A percentile compares a stretch with the other conserved stretches of the same genome.
Conservation (phyloP, 306 rosid genomes). For the Hippophae tibetana region DNA sequence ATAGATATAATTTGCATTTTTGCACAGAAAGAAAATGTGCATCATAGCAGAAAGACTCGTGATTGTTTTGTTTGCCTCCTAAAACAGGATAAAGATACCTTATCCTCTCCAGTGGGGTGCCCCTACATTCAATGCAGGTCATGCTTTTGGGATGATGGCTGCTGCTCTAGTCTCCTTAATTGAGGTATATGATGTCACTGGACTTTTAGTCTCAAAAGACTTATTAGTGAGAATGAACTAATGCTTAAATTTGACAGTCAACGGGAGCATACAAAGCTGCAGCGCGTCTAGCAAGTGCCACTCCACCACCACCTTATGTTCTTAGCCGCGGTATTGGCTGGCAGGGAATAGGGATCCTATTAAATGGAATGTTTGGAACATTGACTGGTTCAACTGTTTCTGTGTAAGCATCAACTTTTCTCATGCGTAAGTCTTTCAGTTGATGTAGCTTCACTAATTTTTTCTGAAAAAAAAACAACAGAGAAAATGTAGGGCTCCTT, state of each 20-base stretch:
- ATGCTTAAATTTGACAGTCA: constrained; percentile 46
- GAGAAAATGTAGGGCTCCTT: constrained; percentile 94
- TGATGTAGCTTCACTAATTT: constrained; percentile 12
- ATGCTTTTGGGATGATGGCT: constrained; percentile 94
- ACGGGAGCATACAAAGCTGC: constrained; percentile 98
- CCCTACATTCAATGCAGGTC: constrained; percentile 89
- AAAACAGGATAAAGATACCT: constrained; percentile 78
- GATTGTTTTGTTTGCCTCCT: not conserved
- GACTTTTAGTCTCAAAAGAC: not conserved
- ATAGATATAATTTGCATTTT: too few relatives aligned
- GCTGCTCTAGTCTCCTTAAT: constrained; percentile 90
- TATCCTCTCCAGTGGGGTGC: constrained; percentile 99
- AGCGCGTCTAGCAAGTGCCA: constrained; percentile 89
- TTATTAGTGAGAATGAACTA: constrained; percentile 2
- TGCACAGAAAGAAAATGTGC: not conserved
- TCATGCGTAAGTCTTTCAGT: constrained; percentile 1
- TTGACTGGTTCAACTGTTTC: constrained; percentile 80
- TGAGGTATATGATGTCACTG: constrained; percentile 47
- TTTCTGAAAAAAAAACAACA: constrained; percentile 18
- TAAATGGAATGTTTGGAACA: constrained; percentile 91
- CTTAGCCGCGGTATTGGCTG: constrained; percentile 97
- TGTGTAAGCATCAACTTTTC: constrained; percentile 40
- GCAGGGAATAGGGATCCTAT: constrained; percentile 93
- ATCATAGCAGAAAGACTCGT: not conserved
- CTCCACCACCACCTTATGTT: constrained; percentile 98